A percentile compares a stretch with the other conserved stretches of the same genome.
Conservation (phyloP, 2,329 filamentous ascomycete genomes). For the Fusarium sterilihyphosum region DNA sequence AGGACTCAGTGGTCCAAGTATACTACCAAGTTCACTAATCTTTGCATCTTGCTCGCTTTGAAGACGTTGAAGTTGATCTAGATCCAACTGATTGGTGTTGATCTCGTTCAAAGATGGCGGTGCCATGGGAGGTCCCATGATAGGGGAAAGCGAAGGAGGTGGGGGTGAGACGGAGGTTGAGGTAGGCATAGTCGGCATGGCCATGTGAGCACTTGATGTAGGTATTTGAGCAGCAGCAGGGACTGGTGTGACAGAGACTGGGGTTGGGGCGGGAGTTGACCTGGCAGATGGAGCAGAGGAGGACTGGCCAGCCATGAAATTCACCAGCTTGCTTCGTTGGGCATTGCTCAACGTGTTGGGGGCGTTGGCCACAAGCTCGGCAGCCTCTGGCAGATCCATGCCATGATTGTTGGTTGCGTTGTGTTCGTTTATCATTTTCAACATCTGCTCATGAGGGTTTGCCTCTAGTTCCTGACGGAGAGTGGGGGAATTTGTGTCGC, state of each 20-base stretch:
- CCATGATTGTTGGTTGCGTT: constrained; percentile 63
- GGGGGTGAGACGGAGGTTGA: constrained; percentile 43
- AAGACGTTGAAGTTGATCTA: constrained; percentile 81
- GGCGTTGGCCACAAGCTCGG: constrained; percentile 62
- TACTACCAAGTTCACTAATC: constrained; percentile 77
- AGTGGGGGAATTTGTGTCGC: constrained; percentile 58
- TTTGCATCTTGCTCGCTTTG: constrained; percentile 82
- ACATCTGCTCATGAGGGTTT: constrained; percentile 70
- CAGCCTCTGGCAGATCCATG: constrained; percentile 63
- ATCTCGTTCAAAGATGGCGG: constrained; percentile 69
- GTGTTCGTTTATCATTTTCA: constrained; percentile 72
- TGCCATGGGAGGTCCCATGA: constrained; percentile 55
- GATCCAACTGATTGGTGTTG: constrained; percentile 75
- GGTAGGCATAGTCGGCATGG: constrained; percentile 33
- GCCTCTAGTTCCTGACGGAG: constrained; percentile 65
- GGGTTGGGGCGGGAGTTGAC: constrained; percentile 29
- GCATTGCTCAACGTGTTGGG: constrained; percentile 65
- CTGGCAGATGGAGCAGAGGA: constrained; percentile 40
- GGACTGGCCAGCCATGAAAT: constrained; percentile 64
- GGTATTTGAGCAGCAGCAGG: constrained; percentile 12
- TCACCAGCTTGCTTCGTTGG: constrained; percentile 67
- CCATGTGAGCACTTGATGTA: constrained; percentile 23
- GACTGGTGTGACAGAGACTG: constrained; percentile 9
- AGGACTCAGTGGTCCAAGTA: constrained; percentile 83
- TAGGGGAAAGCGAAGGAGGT: constrained; percentile 59